Base-by-base conservation (phyloP, 768 basidiomycete genomes). In the Lactarius sanguifluus region DNA sequence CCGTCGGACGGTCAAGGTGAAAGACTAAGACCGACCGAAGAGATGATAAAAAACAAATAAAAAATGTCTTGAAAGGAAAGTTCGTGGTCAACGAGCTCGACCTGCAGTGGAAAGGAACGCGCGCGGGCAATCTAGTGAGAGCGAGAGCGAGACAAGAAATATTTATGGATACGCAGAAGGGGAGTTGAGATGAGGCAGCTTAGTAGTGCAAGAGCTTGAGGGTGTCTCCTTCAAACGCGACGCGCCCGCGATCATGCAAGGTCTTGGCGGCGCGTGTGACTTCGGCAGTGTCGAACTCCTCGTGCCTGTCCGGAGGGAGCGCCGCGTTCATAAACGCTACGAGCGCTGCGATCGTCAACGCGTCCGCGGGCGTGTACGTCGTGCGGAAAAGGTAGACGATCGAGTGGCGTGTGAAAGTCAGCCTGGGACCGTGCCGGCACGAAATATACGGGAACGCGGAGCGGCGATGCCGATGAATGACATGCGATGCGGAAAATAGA, bases 271-370 rank as follows among this genome's bases (percentile, higher is more conserved):
- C 75, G 61, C 73, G 74, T 32, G 72, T 76, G 20, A 92, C 88
- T 76, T 92, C 90, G 1, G 81, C 81, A 15, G 88, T 90, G 75
- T 92, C 90, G 68, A 90, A 92, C 69, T 92, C 90, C 77, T 91
- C 90, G 72, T 90, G 85, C 76, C 91, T 91, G 73, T 91, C 90
- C 32, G 79, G 80, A 4, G 90, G 90, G 78, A 91, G 83, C 5
- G 89, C 89, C 2, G 89, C 85, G 71, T 91, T 91, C 64, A 92
- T 80, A 74, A 89, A 90, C 4, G 86, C 82, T 40, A 92, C 77
- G 30, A 92, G 78, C 10, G 87, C 77, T 3, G 87, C 87, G 72
- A 92, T 85, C 8, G 84, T 84, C 78, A 92, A 79, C 67, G 90
- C 87, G 75, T 91, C 90, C 28, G 81, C 76, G 18, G 79, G 70